Conservation (phyloP, 73 alveolate species). For the Paramecium sonneborni region DNA sequence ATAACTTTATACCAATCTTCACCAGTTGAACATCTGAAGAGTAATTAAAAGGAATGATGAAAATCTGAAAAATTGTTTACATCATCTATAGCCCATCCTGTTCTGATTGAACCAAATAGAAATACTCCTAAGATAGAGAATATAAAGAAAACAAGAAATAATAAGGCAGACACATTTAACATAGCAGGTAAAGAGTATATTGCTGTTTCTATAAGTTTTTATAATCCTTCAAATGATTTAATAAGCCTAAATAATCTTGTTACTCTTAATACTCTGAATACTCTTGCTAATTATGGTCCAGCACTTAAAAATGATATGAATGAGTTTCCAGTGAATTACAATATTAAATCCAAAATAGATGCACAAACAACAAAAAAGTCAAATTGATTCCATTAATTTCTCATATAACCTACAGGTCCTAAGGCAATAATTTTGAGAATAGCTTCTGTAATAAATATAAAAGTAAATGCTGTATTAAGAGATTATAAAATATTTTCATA, state of each 20-base stretch:
- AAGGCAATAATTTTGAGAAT: constrained; percentile 79
- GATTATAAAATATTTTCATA: constrained; percentile 64
- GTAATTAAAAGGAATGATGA: constrained; percentile 81
- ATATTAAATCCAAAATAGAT: constrained; percentile 77
- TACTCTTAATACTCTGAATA: constrained; percentile 77
- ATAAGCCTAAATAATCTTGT: constrained; percentile 78
- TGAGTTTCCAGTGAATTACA: constrained; percentile 74
- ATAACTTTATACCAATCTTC: constrained; percentile 92
- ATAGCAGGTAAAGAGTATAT: constrained; percentile 93
- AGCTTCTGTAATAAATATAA: constrained; percentile 80
- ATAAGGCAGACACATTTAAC: constrained; percentile 87
- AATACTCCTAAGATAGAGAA: constrained; percentile 93
- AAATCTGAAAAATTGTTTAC: constrained; percentile 85
- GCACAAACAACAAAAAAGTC: constrained; percentile 89
- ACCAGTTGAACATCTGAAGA: constrained; percentile 93
- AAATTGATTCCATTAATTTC: constrained; percentile 87
- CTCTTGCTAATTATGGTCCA: constrained; percentile 86
- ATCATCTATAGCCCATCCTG: constrained; percentile 68
- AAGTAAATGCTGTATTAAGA: constrained; percentile 73
- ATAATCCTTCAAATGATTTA: constrained; percentile 74
- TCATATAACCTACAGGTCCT: constrained; percentile 78
- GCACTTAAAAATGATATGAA: constrained; percentile 79
- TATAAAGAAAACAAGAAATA: constrained; percentile 87
- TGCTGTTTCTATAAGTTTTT: constrained; percentile 74
- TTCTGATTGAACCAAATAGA: constrained; percentile 73